Evolutionary conservation across 2,329 filamentous ascomycete genomes (phyloP), one percentile per base, ranked within the genome.

Genomic region (Colletotrichum trifolii): DNA sequence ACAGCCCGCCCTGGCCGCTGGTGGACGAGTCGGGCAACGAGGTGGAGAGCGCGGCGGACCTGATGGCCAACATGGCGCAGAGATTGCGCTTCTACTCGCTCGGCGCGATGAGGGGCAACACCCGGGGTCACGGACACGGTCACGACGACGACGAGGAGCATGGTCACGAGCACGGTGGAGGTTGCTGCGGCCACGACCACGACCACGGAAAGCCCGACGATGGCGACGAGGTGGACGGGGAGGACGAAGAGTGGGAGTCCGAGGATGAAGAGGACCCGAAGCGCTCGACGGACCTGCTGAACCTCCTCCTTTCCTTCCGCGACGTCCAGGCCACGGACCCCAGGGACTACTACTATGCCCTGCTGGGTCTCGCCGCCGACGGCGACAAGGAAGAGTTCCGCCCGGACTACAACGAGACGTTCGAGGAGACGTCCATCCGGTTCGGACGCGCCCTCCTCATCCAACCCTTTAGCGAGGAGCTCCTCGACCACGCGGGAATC

Each of bases 301-400:
- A 36, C 11, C 60, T 66, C 5, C 64, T 66, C 6, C 54, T 64
- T 35, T 59, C 64, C 11, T 64, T 66, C 64, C 67, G 67, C 50
- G 66, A 68, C 9, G 66, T 68, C 54, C 58, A 60, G 42, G 66
- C 64, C 15, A 43, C 56, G 8, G 67, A 68, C 47, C 60, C 67
- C 8, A 65, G 67, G 12, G 67, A 68, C 5, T 48, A 60, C 8
- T 64, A 65, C 50, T 67, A 61, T 9, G 60, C 60, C 11, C 55
- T 67, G 33, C 65, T 67, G 25, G 61, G 54, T 46, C 42, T 68
- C 3, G 67, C 67, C 7, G 45, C 58, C 1, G 67, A 68, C 40
- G 67, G 66, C 8, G 67, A 68, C 54, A 64, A 54, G 11, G 42
- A 47, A 3, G 64, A 66, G 43, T 66, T 66, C 60, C 64, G 60